Evolutionary conservation across 805 yeast species (phyloP).

Genomic region (Wickerhamomyces subpelliculosus): DNA sequence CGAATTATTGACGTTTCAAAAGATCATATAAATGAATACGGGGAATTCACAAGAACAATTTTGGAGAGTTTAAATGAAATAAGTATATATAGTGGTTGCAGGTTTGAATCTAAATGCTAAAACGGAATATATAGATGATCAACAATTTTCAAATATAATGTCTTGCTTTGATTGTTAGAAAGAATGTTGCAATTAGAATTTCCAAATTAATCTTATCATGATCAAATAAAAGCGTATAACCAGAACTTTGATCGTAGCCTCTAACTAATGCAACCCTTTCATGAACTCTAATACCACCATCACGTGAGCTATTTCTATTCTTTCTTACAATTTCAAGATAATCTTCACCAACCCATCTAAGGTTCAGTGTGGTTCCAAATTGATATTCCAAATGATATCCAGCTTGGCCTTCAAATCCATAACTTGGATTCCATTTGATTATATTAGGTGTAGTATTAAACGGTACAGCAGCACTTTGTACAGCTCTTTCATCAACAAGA

Average conservation of each 20-base stretch:
- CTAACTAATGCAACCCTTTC: constrained; percentile 13
- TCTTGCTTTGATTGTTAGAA: constrained; percentile 8
- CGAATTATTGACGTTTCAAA: constrained; percentile 16
- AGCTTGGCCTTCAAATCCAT: background rate
- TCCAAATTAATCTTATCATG: constrained; percentile 19
- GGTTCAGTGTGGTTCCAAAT: constrained; percentile 10
- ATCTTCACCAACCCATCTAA: constrained; percentile 18
- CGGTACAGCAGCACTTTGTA: no score
- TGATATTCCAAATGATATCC: constrained; percentile 7
- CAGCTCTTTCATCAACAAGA: no score
- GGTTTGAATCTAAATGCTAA: background rate
- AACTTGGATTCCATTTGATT: constrained; percentile 6
- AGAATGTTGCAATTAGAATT: constrained; percentile 16
- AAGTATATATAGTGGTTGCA: constrained; percentile 17
- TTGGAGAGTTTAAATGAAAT: constrained; percentile 6
- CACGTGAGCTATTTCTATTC: constrained; percentile 3
- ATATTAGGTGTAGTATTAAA: constrained; percentile 15
- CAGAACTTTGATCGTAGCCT: constrained; percentile 9
- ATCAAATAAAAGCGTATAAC: constrained; percentile 10
- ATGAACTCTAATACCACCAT: constrained; percentile 4
- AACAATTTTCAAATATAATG: background rate
- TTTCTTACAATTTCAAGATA: constrained; percentile 15
- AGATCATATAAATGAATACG: constrained; percentile 15
- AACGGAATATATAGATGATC: background rate
- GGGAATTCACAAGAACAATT: constrained; percentile 13